A percentile compares a stretch with the other conserved stretches of the same genome.
These are phyloP conservation scores for Rhizopogon rudus DNA, from an alignment of 768 basidiomycete species.

Conservation along the genomic window DNA sequence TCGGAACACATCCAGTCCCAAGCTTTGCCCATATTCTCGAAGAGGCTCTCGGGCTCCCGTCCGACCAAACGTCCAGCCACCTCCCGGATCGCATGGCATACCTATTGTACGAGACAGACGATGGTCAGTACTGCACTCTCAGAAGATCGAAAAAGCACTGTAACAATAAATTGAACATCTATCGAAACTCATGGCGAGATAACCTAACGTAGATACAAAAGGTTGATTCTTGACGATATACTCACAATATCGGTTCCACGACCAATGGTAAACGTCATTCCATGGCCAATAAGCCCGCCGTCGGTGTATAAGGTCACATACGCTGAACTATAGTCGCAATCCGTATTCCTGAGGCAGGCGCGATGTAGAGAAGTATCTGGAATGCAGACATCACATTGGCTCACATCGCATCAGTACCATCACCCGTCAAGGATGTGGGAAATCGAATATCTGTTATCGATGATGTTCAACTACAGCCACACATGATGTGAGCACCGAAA, in stretches of 20 bases:
- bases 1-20: constrained; percentile 88
- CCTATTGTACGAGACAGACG: constrained; percentile 33
- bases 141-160: neutral
- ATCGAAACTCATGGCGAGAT: neutral
- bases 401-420: constrained; percentile 92
- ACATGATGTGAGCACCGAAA: neutral
- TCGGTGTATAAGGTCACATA: constrained; percentile 75
- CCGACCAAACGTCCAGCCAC: constrained; percentile 81
- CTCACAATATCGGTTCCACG: constrained; percentile 90
- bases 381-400: constrained; percentile 10
- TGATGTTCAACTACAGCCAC: neutral
- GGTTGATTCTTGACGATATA: neutral
- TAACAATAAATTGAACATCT: neutral
- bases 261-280: constrained; percentile 94
- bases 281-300: constrained; percentile 78
- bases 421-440: constrained; percentile 86
- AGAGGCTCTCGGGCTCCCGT: constrained; percentile 75
- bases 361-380: neutral
- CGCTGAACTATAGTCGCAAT: constrained; percentile 94
- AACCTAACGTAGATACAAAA: neutral
- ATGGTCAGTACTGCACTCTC: neutral
- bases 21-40: constrained; percentile 85
- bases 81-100: constrained; percentile 75
- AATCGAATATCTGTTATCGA: constrained; percentile 72
- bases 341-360: constrained; percentile 65